Percentiles rank a stretch among this genome's conserved stretches.
Evolutionary conservation across 768 basidiomycete genomes (phyloP).

Genomic region (Russula virescens): DNA sequence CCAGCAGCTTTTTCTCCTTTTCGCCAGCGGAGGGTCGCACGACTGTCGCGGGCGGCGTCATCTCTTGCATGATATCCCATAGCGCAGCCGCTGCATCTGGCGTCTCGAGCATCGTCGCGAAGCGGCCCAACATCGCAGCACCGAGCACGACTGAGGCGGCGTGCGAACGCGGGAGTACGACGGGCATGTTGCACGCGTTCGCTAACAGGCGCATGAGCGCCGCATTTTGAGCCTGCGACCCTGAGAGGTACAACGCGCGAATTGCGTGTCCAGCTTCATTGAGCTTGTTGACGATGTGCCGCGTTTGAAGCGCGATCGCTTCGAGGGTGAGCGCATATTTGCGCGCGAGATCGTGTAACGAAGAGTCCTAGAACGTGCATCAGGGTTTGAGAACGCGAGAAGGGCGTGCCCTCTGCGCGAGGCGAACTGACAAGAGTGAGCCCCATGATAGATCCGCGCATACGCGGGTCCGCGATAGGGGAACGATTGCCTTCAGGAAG

Average conservation of each 20-base stretch:
- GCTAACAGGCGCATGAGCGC: conserved; percentile 87
- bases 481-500: conserved; percentile 79
- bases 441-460: conserved; percentile 90
- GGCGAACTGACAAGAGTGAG: conserved; percentile 57
- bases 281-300: conserved; percentile 89
- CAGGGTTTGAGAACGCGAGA: background rate
- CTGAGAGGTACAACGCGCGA: conserved; percentile 83
- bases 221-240: conserved; percentile 88
- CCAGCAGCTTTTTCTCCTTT: conserved; percentile 68
- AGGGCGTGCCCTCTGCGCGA: background rate
- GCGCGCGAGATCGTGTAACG: conserved; percentile 74
- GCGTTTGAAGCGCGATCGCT: conserved; percentile 89
- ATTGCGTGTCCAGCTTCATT: conserved; percentile 83
- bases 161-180: conserved; percentile 73
- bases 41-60: conserved; percentile 80
- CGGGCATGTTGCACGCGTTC: conserved; percentile 72
- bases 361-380: conserved; percentile 46
- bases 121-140: conserved; percentile 88
- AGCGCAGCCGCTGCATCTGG: conserved; percentile 56
- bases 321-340: conserved; percentile 90
- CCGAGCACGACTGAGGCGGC: conserved; percentile 86
- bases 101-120: conserved; percentile 58
- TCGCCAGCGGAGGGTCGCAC: conserved; percentile 56
- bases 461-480: conserved; percentile 90
- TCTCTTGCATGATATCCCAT: conserved; percentile 95